Evolutionary conservation across 768 basidiomycete species (phyloP), one percentile per base, ranked within the genome.

Genomic region (Tulasnella sp.): DNA sequence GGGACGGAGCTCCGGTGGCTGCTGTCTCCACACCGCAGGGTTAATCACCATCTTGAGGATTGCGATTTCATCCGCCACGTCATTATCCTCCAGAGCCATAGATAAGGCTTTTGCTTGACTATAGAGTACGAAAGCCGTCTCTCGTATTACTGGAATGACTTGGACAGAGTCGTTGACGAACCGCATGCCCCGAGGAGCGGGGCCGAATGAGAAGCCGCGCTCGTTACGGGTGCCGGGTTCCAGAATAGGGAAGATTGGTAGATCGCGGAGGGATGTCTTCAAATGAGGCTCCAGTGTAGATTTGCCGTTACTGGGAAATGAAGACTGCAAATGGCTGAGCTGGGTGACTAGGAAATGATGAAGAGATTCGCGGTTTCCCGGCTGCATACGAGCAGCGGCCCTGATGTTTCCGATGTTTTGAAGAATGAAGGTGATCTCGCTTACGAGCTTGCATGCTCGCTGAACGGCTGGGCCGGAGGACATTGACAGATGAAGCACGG

Each of bases 211-310:
- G 75, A 50, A 44, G 20, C 75, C 54, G 28, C 75, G 24, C 4
- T 48, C 46, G 22, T 12, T 50, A 18, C 75, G 44, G 12, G 46
- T 12, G 1, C 76, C 76, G 12, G 76, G 76, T 28, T 24, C 3
- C 24, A 77, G 48, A 18, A 64, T 54, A 54, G 77, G 48, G 41
- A 78, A 78, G 77, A 78, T 64, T 12, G 77, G 77, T 11, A 78
- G 4, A 3, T 1, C 20, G 4, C 77, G 77, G 28, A 78, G 77
- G 34, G 16, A 12, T 58, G 1, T 37, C 11, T 14, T 3, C 24
- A 34, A 46, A 3, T 20, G 18, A 9, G 42, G 5, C 3, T 34
- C 54, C 5, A 76, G 46, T 6, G 41, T 6, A 24, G 40, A 48
- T 42, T 5, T 75, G 18, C 37, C 28, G 42, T 40, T 11, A 16